Evolutionary conservation across 164 flowering plant species (phyloP), one percentile per base, ranked within the genome.

Genomic region (Dillenia turbinata): DNA sequence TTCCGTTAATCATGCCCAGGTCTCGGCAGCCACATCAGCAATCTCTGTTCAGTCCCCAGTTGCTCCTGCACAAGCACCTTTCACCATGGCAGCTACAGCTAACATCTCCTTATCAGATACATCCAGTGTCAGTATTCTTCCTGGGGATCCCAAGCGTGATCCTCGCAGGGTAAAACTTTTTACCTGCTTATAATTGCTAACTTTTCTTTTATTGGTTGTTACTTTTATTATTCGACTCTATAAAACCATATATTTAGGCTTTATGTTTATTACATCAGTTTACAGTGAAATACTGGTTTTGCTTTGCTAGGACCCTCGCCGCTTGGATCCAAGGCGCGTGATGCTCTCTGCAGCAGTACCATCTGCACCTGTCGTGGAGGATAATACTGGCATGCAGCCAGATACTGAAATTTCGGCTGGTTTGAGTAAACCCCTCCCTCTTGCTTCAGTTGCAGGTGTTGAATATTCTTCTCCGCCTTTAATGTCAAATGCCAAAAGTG

Each of bases 301-400:
- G 11, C 59, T 19, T 66, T 71, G 76, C 64, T 82, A 95, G 99
- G 99, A 92, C 79, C 98, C 94, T 46, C 98, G 98, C 24, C 95
- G 98, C 60, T 73, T 84, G 58, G 99, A 95, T 78, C 99, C 99
- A 10, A 80, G 99, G 61, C 89, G 93, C 66, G 65, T 54, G 40
- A 69, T 77, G 43, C 75, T 54, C 44, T 60, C 88, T 57, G 68
- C 52, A 69, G 88, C 71, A 58, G 63, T 58, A 40, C 76, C 82
- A 59, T 65, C 80, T 10, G 54, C 63, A 0, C 67, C 79, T 55
- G n/a, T 45, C 61, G 73, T 75, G 53, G 91, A 88, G 67, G 87
- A 83, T 47, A 43, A 63, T 15, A 54, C 47, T 68, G 64, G 71
- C 49, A 19, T 56, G n/a, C 78, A 68, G 66, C 54, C 78, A 72